Evolutionary conservation across 2,329 filamentous ascomycete species (phyloP), one percentile per base, ranked within the genome.

Genomic region (Coleophoma crateriformis): DNA sequence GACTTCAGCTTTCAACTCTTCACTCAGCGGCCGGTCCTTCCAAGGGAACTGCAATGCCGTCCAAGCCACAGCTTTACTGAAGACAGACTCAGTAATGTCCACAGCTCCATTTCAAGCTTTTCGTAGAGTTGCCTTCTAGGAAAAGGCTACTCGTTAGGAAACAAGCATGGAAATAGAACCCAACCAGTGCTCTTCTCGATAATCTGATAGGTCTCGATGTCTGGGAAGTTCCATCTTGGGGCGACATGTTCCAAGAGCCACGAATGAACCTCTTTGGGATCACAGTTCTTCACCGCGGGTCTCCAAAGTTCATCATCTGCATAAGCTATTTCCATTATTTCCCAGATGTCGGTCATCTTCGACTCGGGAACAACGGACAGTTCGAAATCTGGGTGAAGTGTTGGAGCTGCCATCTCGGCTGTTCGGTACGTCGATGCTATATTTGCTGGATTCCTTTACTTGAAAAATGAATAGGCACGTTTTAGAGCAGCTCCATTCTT

Each of bases 61-160:
- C 52, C 53, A 60, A 7, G 51, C 58, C 32, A 49, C 53, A 37
- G 57, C 54, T 43, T 52, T 57, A 14, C 59, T 61, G 11, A 7
- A 32, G 10, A 11, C 4, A 17, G 15, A 33, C 22, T 33, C 13
- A n/a, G 6, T 15, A 8, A 20, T 27, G 15, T 34, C 15, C 14
- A 40, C 12, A 14, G 10, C 22, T 40, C 20, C 3, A 38, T 38
- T 38, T 14, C 27, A 27, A 7, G 27, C 27, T 3, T 19, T 27
- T 27, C 27, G 27, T 27, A 10, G 2, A 7, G 27, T 27, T 4
- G 27, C 27, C 27, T 27, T 27, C 27, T 10, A 7, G 27, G 6
- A 27, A 10, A 27, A 7, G 27, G 8, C 19, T 27, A 10, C 27
- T 27, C 27, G 8, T 27, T 2, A 27, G 27, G 27, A 27, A 10